Base-by-base conservation (phyloP, 2,329 filamentous ascomycete genomes). In the Acarospora socialis region DNA sequence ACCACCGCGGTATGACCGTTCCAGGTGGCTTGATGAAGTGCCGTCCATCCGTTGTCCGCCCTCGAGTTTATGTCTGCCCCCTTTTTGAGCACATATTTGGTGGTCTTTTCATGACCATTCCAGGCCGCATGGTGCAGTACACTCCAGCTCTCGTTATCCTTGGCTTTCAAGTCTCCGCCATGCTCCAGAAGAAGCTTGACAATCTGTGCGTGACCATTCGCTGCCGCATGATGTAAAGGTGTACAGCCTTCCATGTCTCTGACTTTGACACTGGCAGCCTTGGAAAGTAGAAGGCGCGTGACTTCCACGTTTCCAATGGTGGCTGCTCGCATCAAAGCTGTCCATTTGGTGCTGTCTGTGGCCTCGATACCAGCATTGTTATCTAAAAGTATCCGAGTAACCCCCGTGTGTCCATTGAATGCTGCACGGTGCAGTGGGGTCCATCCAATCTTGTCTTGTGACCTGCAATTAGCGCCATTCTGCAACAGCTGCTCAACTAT, bases 121-220 rank as follows among this genome's bases (percentile, higher is more conserved):
- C 23, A 13, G 12, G 23, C 13, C 21, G 10, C 28, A 15, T 19
- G 16, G 15, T 20, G 18, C n/a, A n/a, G n/a, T n/a, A n/a, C n/a
- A n/a, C n/a, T n/a, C 12, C 12, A 28, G 7, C 31, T 23, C 14
- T 26, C 14, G 3, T 14, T 14, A 7, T 10, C 12, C 21, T 25
- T 21, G 7, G 35, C 30, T 28, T 42, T 36, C 18, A 37, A 33
- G 21, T 40, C 25, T 21, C 37, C 40, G 25, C 28, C 28, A 13
- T 28, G 21, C 10, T 22, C 17, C 6, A 42, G 30, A 3, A 42
- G 28, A 5, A 34, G 18, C n/a, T 26, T 24, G 16, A 40, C 32
- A 19, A 40, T 35, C 3, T 29, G 17, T 12, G 32, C 7, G 14
- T 42, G 26, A 12, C 29, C 24, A 15, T 28, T n/a, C 10, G 34